Percentiles rank a stretch among this genome's conserved stretches.
Evolutionary conservation across 75 land plant genomes (phyloP).

Genomic region (Sequoiadendron giganteum): DNA sequence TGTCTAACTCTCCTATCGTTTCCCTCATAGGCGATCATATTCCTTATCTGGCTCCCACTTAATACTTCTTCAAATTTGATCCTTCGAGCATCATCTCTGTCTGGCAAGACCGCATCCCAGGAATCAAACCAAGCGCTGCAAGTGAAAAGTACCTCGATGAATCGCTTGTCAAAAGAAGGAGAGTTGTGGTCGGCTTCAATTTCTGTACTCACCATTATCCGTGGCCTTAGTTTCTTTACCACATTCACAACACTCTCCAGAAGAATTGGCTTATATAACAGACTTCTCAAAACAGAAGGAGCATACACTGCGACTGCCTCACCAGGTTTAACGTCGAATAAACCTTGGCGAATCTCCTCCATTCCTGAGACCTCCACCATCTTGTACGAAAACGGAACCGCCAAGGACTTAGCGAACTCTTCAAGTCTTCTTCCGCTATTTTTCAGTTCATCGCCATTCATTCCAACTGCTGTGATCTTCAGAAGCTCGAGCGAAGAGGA

Average conservation of each 20-base stretch:
- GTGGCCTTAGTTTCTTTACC: not conserved
- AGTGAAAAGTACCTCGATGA: not conserved
- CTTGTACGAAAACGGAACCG: not conserved
- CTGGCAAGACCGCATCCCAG: not conserved
- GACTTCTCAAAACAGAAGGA: not conserved
- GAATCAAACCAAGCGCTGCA: not conserved
- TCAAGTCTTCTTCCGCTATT: not conserved
- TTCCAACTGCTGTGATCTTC: conserved; percentile 23
- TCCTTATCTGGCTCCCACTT: too few relatives aligned
- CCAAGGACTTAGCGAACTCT: not conserved
- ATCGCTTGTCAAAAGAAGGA: not conserved
- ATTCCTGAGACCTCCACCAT: not conserved
- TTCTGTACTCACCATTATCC: not conserved
- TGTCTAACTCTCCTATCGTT: not conserved
- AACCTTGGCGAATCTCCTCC: not conserved
- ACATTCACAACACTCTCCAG: not conserved
- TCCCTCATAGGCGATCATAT: too few relatives aligned
- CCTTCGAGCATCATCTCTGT: not conserved
- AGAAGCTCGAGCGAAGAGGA: conserved; percentile 11
- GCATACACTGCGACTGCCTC: not conserved
- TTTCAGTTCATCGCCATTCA: not conserved
- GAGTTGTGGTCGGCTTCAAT: not conserved
- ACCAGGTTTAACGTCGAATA: not conserved
- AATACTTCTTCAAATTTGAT: too few relatives aligned
- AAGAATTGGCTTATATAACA: not conserved